These are phyloP conservation scores for Cryptosporidium felis DNA, from an alignment of 169 alveolate species.

Conservation along the genomic window DNA sequence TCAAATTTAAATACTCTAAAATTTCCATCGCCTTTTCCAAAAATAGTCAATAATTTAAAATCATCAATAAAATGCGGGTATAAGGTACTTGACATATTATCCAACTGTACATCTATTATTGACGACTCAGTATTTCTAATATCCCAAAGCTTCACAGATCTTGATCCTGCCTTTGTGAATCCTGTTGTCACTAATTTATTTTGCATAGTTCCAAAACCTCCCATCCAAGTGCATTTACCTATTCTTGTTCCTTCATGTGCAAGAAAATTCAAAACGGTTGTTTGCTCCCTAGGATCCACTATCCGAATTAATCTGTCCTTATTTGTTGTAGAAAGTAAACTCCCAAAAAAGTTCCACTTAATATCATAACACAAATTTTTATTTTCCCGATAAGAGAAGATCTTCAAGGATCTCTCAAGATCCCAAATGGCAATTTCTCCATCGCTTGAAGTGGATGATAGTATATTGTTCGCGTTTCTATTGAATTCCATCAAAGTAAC, in stretches of 20 bases:
- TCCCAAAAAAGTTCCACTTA: constrained; percentile 62
- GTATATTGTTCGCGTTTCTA: constrained; percentile 27
- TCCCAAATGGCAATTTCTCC: constrained; percentile 57
- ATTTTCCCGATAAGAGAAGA: constrained; percentile 23
- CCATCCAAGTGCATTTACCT: constrained; percentile 66
- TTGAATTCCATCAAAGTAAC: constrained; percentile 52
- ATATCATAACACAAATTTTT: constrained; percentile 49
- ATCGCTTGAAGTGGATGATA: constrained; percentile 44
- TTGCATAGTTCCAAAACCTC: constrained; percentile 48
- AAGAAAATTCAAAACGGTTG: background rate
- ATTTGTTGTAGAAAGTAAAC: constrained; percentile 22
- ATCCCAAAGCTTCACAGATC: constrained; percentile 67
- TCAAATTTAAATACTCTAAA: constrained; percentile 48
- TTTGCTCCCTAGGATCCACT: constrained; percentile 56
- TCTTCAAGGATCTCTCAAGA: constrained; percentile 26
- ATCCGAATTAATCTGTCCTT: constrained; percentile 40
- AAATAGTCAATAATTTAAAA: constrained; percentile 40
- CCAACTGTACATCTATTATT: constrained; percentile 32
- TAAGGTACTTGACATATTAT: constrained; percentile 67
- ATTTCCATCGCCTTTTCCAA: constrained; percentile 69
- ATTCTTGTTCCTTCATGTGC: constrained; percentile 71
- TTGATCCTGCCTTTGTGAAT: constrained; percentile 44
- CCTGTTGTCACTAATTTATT: constrained; percentile 54
- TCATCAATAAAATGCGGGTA: constrained; percentile 46
- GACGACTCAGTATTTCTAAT: constrained; percentile 7